phyloP scores from a whole-genome alignment of 2,329 filamentous ascomycete genomes.

The Scedosporium boydii region DNA sequence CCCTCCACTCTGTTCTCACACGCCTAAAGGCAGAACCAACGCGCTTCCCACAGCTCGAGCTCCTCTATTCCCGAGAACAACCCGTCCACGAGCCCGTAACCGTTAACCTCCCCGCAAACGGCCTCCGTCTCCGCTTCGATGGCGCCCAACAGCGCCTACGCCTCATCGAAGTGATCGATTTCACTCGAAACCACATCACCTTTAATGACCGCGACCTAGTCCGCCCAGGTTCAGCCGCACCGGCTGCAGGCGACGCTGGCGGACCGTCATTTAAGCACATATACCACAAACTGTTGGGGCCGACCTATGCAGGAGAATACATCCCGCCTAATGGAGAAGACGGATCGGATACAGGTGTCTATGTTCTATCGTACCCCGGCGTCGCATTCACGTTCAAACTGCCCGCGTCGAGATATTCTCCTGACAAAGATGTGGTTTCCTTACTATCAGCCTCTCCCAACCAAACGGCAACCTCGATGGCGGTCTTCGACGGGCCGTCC shows the following conservation, averaged over 20 bases:
- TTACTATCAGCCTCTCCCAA: conserved; percentile 71
- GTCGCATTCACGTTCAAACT: conserved; percentile 88
- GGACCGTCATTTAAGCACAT: conserved; percentile 81
- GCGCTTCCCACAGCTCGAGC: conserved; percentile 71
- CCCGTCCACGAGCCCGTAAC: conserved; percentile 70
- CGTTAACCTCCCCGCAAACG: conserved; percentile 72
- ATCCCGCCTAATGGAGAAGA: conserved; percentile 45
- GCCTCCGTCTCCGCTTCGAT: conserved; percentile 84
- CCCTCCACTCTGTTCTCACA: conserved; percentile 80
- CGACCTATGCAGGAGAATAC: conserved; percentile 90
- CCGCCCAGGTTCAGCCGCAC: conserved; percentile 42
- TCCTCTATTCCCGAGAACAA: conserved; percentile 66
- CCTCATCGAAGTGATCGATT: conserved; percentile 84
- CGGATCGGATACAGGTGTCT: conserved; percentile 52
- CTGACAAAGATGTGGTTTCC: conserved; percentile 72
- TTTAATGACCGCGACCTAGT: conserved; percentile 75
- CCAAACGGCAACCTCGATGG: conserved; percentile 74
- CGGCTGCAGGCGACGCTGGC: conserved; percentile 19
- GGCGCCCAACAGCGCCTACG: conserved; percentile 85
- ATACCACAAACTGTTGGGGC: conserved; percentile 87
- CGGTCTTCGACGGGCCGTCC: conserved; percentile 80
- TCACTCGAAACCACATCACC: conserved; percentile 71
- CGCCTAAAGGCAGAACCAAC: conserved; percentile 81
- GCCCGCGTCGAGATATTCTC: conserved; percentile 62
- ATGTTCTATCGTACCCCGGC: conserved; percentile 88